Evolutionary conservation across 306 rosid genomes (phyloP).

Genomic region (Trichosanthes truncata): DNA sequence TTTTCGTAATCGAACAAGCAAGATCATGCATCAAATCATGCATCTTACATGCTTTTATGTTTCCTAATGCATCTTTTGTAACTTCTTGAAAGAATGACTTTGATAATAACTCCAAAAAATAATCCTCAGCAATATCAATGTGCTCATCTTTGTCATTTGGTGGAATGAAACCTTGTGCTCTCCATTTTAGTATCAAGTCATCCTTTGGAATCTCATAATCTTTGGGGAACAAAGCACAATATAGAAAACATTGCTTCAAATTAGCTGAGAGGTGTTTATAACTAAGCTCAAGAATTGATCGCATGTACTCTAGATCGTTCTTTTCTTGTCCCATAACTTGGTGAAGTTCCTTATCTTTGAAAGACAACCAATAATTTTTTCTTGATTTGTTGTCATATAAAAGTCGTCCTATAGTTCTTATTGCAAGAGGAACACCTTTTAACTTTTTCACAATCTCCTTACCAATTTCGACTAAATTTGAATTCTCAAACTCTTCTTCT

Average conservation of each 20-base stretch:
- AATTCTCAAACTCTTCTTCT: neutral
- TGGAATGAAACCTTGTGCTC: slow-evolving; percentile 22
- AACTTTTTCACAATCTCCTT: slow-evolving; percentile 13
- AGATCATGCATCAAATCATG: slow-evolving; percentile 2
- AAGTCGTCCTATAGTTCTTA: neutral
- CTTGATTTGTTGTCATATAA: neutral
- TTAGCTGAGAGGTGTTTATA: neutral
- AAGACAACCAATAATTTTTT: neutral
- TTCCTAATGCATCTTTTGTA: neutral
- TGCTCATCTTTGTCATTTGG: neutral
- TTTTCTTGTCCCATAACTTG: neutral
- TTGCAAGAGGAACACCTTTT: slow-evolving; percentile 7
- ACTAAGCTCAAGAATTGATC: neutral
- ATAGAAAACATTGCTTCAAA: slow-evolving; percentile 7
- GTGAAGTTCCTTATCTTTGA: neutral
- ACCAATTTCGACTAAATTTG: neutral
- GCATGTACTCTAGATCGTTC: neutral
- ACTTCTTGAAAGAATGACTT: slow-evolving; percentile 8
- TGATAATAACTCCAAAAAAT: neutral
- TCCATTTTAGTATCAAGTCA: slow-evolving; percentile 7
- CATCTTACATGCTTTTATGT: neutral
- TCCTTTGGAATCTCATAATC: neutral
- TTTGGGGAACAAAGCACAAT: slow-evolving; percentile 9
- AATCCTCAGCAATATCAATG: neutral
- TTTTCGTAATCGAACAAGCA: neutral